Evolutionary conservation across 805 yeast species (phyloP).

Genomic region (Ogataea chonburiensis): DNA sequence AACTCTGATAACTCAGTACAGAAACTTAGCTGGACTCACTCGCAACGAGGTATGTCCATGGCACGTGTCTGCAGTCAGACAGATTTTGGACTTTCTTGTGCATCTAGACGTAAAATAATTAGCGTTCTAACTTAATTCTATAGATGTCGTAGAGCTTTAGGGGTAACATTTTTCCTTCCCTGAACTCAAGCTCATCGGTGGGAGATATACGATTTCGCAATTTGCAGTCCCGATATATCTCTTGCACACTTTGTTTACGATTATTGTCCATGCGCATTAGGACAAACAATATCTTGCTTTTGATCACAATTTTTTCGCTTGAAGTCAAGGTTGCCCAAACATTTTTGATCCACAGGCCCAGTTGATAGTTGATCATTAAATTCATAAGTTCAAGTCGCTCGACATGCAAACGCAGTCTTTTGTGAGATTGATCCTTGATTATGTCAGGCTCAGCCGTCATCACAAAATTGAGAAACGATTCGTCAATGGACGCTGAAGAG

Average conservation of each 20-base stretch:
- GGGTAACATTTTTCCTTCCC: slow-evolving; percentile 1
- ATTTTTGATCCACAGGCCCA: slow-evolving; percentile 16
- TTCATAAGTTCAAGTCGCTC: slow-evolving; percentile 6
- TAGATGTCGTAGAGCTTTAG: slow-evolving; percentile 7
- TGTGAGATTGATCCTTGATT: background rate
- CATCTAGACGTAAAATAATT: slow-evolving; percentile 50
- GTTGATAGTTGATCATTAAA: slow-evolving; percentile 16
- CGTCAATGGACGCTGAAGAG: slow-evolving; percentile 5
- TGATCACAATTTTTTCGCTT: background rate
- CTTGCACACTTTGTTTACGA: slow-evolving; percentile 6
- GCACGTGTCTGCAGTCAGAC: slow-evolving; percentile 70
- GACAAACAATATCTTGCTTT: slow-evolving; percentile 5
- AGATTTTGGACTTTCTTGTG: slow-evolving; percentile 54
- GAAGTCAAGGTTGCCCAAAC: slow-evolving; percentile 12
- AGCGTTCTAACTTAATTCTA: slow-evolving; percentile 1
- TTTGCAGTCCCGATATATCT: slow-evolving; percentile 9
- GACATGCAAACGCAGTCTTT: slow-evolving; percentile 1
- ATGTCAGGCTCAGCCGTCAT: slow-evolving; percentile 11
- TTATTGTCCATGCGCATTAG: slow-evolving; percentile 10
- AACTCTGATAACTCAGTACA: slow-evolving; percentile 57
- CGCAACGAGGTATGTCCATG: slow-evolving; percentile 50
- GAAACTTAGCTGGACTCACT: slow-evolving; percentile 41
- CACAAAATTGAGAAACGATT: slow-evolving; percentile 13
- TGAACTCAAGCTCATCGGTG: slow-evolving; percentile 1
- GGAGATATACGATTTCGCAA: slow-evolving; percentile 1